These are phyloP conservation scores for Hibiscus mutabilis DNA, from an alignment of 345 rosid genomes.

Conservation along the genomic window DNA sequence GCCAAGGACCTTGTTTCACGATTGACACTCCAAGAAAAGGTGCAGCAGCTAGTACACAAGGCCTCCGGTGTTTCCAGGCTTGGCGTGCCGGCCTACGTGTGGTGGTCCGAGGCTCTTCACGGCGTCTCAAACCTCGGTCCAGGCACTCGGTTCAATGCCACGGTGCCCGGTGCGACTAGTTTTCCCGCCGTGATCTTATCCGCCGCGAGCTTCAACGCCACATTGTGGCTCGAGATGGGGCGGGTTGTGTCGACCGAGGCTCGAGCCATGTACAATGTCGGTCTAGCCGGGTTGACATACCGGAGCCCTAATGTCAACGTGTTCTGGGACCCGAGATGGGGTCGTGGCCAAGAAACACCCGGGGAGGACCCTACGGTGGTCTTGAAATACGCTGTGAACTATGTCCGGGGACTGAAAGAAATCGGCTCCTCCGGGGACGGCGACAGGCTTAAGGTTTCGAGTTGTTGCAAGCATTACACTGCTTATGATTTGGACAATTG, in stretches of 20 bases:
- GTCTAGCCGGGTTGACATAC: constrained; percentile 33
- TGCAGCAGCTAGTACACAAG: constrained; percentile 39
- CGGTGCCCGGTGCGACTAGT: constrained; percentile 54
- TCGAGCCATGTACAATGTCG: constrained; percentile 39
- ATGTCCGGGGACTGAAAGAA: constrained; percentile 45
- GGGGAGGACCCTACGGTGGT: constrained; percentile 49
- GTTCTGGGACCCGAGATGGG: constrained; percentile 51
- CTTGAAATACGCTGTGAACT: constrained; percentile 36
- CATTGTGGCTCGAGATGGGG: constrained; percentile 51
- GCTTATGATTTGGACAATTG: constrained; percentile 17
- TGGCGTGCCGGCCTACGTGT: constrained; percentile 51
- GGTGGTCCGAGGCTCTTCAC: constrained; percentile 81
- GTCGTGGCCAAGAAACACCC: constrained; percentile 45
- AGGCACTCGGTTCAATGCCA: constrained; percentile 37
- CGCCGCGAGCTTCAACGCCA: constrained; percentile 49
- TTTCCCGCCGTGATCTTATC: constrained; percentile 52
- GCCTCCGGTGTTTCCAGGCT: constrained; percentile 46
- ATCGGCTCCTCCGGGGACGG: not conserved
- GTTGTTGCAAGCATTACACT: constrained; percentile 21
- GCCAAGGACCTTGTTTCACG: constrained; percentile 42
- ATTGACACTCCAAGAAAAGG: constrained; percentile 50
- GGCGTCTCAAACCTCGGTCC: constrained; percentile 51
- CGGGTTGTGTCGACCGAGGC: constrained; percentile 45
- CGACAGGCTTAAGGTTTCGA: constrained; percentile 18
- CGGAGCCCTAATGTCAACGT: constrained; percentile 60